Conservation (phyloP, 495 filamentous ascomycete species). For the Astrothelium macrocarpum region DNA sequence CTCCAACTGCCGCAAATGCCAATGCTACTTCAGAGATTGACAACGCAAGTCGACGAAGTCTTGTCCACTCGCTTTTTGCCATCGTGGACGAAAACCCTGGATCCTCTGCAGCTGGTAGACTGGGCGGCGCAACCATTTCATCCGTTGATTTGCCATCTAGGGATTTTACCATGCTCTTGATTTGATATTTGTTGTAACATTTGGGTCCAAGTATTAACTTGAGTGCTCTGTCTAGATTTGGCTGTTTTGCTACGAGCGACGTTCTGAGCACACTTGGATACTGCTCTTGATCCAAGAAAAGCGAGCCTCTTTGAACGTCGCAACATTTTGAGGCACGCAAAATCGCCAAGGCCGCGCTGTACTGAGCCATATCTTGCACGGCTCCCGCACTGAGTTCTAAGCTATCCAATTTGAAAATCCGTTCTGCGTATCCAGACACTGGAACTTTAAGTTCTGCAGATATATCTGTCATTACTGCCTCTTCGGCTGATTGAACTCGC, state of each 20-base stretch:
- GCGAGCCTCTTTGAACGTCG: too few species aligned
- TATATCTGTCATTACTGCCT: neutral
- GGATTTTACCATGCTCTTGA: neutral
- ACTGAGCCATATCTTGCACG: neutral
- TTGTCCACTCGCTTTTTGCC: neutral
- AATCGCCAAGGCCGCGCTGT: neutral
- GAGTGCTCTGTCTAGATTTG: neutral
- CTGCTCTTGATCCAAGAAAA: neutral
- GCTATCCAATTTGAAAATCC: neutral
- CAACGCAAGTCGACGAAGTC: neutral
- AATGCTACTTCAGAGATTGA: neutral
- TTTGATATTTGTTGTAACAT: neutral
- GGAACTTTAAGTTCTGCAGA: neutral
- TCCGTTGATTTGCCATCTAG: neutral
- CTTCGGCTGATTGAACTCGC: neutral
- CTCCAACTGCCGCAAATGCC: neutral
- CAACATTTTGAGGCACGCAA: neutral
- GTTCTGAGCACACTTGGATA: neutral
- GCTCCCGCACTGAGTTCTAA: neutral
- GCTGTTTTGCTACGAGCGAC: neutral
- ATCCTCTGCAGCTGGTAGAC: neutral
- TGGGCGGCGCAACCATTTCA: neutral
- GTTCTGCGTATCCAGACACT: neutral
- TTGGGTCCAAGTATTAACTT: neutral
- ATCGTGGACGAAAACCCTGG: neutral